Percentiles rank a stretch among this genome's conserved stretches.
Conservation (phyloP, 176 grass and related monocot species). For the Guadua angustifolia region DNA sequence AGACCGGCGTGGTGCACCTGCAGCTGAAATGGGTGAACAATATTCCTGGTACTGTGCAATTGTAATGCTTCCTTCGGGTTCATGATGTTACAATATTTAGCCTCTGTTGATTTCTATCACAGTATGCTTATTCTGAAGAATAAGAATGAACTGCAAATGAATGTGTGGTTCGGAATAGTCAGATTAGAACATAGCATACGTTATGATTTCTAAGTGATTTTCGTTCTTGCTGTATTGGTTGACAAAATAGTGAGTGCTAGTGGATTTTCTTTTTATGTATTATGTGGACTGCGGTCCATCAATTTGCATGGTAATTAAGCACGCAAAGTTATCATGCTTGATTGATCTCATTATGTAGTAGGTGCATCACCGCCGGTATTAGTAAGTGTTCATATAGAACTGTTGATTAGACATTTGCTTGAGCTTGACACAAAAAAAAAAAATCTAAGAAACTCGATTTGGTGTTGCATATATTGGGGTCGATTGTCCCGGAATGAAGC, state of each 20-base stretch:
- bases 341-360: too few species aligned
- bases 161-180: background rate
- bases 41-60: background rate
- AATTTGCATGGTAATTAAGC: background rate
- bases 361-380: too few species aligned
- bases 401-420: background rate
- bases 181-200: background rate
- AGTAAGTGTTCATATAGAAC: background rate
- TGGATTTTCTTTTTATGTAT: background rate
- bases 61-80: too few species aligned
- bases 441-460: background rate
- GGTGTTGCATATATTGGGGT: background rate
- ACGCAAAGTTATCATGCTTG: background rate
- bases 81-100: background rate
- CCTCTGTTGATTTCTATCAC: background rate
- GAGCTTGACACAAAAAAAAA: background rate
- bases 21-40: constrained; percentile 61
- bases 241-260: background rate
- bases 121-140: background rate
- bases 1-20: constrained; percentile 59
- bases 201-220: background rate
- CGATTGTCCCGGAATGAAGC: background rate
- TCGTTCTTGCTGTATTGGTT: background rate
- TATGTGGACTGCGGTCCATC: background rate
- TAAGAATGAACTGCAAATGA: background rate